Evolutionary conservation across 768 basidiomycete species (phyloP).

Genomic region (Collybia sordida): DNA sequence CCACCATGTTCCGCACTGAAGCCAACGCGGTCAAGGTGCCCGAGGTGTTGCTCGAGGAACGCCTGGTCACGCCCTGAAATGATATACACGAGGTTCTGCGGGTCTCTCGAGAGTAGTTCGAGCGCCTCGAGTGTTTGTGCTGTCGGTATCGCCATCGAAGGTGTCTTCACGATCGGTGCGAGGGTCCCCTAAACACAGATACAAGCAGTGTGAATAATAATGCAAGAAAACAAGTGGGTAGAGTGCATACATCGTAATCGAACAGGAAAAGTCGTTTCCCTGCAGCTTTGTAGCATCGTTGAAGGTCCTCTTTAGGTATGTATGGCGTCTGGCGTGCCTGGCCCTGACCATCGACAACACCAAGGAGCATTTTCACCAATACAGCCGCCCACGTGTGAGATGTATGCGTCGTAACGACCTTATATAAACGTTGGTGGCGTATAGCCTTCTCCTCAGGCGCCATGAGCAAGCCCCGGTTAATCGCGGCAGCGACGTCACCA

Average conservation of each 20-base stretch:
- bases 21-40: constrained; percentile 78
- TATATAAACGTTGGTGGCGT: constrained; percentile 76
- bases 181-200: constrained; percentile 73
- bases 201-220: constrained; percentile 6
- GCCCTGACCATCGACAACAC: constrained; percentile 75
- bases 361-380: constrained; percentile 84
- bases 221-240: not conserved
- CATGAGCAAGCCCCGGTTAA: constrained; percentile 88
- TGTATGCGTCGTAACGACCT: constrained; percentile 88
- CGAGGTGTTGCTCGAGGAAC: constrained; percentile 91
- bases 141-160: constrained; percentile 84
- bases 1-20: constrained; percentile 97
- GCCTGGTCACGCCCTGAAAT: constrained; percentile 94
- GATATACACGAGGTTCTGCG: constrained; percentile 91
- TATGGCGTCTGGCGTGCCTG: constrained; percentile 84
- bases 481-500: constrained; percentile 85
- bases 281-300: constrained; percentile 61
- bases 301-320: constrained; percentile 62
- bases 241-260: constrained; percentile 83
- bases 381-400: constrained; percentile 94
- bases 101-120: constrained; percentile 68
- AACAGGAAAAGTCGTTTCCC: constrained; percentile 88
- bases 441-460: constrained; percentile 66
- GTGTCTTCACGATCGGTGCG: constrained; percentile 94
- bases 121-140: constrained; percentile 73